Conservation (phyloP, 2,329 filamentous ascomycete species). For the Aspergillus niger region DNA sequence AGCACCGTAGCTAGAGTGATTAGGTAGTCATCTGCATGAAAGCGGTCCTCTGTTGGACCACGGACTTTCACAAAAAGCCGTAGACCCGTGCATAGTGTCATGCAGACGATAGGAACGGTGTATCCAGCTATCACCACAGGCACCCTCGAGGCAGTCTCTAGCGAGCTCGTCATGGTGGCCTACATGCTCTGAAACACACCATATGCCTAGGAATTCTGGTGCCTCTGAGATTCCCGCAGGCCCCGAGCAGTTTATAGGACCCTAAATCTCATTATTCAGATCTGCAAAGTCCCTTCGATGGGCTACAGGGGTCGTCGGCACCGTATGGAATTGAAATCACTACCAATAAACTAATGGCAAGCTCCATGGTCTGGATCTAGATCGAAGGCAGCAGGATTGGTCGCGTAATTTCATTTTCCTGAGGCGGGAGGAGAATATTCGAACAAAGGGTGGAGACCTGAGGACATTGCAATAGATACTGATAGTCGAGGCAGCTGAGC, state of each 20-base stretch:
- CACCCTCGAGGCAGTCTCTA: slow-evolving; percentile 1
- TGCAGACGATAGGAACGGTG: neutral
- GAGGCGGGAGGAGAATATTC: neutral
- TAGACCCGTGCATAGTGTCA: slow-evolving; percentile 5
- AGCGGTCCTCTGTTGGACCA: slow-evolving; percentile 1
- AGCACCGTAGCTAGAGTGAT: slow-evolving; percentile 6
- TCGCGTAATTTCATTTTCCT: neutral
- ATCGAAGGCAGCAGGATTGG: neutral
- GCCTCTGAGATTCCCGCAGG: neutral
- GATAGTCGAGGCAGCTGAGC: neutral
- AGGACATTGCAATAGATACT: neutral
- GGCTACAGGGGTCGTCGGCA: neutral
- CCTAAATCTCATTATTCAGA: neutral
- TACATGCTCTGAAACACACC: neutral
- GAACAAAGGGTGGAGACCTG: neutral
- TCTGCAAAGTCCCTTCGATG: neutral
- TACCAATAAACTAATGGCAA: neutral
- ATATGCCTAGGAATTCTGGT: too few relatives aligned
- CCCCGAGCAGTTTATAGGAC: neutral
- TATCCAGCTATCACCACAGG: slow-evolving; percentile 8
- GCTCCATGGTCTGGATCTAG: neutral
- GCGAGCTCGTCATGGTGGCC: neutral
- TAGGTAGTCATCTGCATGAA: slow-evolving; percentile 8
- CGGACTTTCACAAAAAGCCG: neutral
- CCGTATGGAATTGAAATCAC: neutral